Base-by-base conservation (phyloP, 2,329 filamentous ascomycete species). In the Clarireedia hainanense region DNA sequence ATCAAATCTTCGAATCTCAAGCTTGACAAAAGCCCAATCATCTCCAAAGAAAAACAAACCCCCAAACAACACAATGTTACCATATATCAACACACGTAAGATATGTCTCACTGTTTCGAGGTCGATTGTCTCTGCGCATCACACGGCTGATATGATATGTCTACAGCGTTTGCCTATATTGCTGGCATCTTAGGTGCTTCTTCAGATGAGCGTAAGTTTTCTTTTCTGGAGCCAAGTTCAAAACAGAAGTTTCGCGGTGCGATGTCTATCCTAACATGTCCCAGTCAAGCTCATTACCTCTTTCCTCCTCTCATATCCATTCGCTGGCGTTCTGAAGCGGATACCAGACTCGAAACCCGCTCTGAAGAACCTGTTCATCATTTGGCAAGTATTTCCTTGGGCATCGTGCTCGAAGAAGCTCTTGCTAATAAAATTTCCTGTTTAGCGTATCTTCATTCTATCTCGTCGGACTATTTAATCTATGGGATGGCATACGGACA, bases 231-330 rank as follows among this genome's bases (percentile, higher is more conserved):
- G 4, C 20, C 6, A 39, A 4, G 14, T 24, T 39, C 12, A 34
- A 23, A 34, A 14, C 23, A n/a, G 34, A 7, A 5, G 10, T 36
- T 15, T 23, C 20, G 4, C n/a, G 6, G 4, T 6, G 7, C 30
- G 6, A 10, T 34, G 30, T 14, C 37, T 54, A 30, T 43, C 23
- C 54, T 63, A 54, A 64, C 26, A 42, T 12, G 17, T 24, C n/a
- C 48, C 56, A 96, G 91, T 99, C 64, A 99, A 99, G 72, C 86
- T 97, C 64, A 86, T 96, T 65, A 85, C 85, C 69, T 90, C 89
- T 6, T 95, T 97, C 71, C 78, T 99, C 48, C 72, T 96, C 40
- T 97, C 94, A 10, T 99, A 95, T 68, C 94, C 94, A 2, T 79
- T 99, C 54, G 90, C 94, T 48, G 94, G 80, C 24, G 71, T 95